These are phyloP conservation scores for Chlorella sp. DNA, from an alignment of 139 green algal species.

Conservation along the genomic window DNA sequence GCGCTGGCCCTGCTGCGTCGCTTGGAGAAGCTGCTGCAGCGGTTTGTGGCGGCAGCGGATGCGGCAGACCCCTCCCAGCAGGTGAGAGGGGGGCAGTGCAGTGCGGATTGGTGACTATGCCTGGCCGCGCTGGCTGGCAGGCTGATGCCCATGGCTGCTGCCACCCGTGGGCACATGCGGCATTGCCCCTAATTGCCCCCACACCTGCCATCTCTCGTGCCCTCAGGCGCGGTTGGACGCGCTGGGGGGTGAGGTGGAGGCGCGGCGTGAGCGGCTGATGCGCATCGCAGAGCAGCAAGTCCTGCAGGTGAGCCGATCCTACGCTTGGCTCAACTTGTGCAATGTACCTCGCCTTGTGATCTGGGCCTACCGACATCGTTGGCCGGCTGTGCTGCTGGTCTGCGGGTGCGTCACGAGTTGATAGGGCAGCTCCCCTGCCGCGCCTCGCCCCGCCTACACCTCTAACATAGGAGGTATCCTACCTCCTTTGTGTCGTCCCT, in stretches of 20 bases:
- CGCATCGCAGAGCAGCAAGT: conserved; percentile 18
- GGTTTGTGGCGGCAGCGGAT: conserved; percentile 11
- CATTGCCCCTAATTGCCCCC: too few species aligned
- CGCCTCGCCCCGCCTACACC: too few species aligned
- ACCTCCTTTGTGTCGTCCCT: neutral
- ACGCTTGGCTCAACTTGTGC: too few species aligned
- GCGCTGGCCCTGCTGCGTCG: conserved; percentile 42
- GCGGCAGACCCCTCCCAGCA: neutral
- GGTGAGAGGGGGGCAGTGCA: neutral
- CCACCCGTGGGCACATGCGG: too few species aligned
- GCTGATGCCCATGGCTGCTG: too few species aligned
- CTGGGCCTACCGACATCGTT: too few species aligned
- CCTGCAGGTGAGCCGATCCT: neutral
- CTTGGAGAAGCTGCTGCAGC: conserved; percentile 32
- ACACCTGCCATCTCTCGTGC: neutral
- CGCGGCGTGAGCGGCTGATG: conserved; percentile 20
- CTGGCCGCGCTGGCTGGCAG: too few species aligned
- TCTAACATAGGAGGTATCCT: too few species aligned
- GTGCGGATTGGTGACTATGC: too few species aligned
- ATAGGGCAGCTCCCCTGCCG: too few species aligned
- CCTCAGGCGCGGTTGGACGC: conserved; percentile 21
- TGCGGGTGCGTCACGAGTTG: too few species aligned
- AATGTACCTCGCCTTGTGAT: too few species aligned
- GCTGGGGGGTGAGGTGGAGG: conserved; percentile 35
- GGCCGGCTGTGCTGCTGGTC: neutral